A percentile compares a stretch with the other conserved stretches of the same genome.
These are phyloP conservation scores for Wickerhamiella kurtzmanii DNA, from an alignment of 805 yeast genomes.

Conservation along the genomic window DNA sequence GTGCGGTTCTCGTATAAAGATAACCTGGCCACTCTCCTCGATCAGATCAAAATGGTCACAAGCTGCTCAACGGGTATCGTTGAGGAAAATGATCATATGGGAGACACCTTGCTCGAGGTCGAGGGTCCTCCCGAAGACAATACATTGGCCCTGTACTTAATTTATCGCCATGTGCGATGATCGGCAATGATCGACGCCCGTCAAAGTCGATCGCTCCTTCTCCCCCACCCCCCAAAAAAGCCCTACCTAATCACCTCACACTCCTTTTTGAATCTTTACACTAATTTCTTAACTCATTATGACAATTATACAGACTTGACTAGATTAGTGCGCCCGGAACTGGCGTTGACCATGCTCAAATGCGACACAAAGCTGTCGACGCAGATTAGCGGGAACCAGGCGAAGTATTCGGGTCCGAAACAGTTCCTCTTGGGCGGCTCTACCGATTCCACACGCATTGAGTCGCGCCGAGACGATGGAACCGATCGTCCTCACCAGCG, in stretches of 20 bases:
- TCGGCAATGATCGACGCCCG: neutral
- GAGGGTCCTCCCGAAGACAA: constrained; percentile 56
- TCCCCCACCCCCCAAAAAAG: no score
- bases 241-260: neutral
- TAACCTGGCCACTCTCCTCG: constrained; percentile 7
- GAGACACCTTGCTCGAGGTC: constrained; percentile 52
- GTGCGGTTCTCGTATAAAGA: constrained; percentile 9
- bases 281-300: no score
- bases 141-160: constrained; percentile 14
- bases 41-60: constrained; percentile 14
- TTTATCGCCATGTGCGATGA: constrained; percentile 8
- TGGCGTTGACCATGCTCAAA: neutral
- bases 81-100: constrained; percentile 28
- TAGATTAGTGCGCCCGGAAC: neutral
- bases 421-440: neutral
- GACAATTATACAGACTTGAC: no score
- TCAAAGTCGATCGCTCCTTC: neutral
- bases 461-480: neutral
- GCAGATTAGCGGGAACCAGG: neutral
- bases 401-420: neutral
- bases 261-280: no score
- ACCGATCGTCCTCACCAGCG: neutral
- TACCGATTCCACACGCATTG: neutral
- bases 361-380: neutral
- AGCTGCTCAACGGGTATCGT: neutral